Conservation (phyloP, 176 grass and related monocot genomes). For the Miscanthus lutarioriparius region DNA sequence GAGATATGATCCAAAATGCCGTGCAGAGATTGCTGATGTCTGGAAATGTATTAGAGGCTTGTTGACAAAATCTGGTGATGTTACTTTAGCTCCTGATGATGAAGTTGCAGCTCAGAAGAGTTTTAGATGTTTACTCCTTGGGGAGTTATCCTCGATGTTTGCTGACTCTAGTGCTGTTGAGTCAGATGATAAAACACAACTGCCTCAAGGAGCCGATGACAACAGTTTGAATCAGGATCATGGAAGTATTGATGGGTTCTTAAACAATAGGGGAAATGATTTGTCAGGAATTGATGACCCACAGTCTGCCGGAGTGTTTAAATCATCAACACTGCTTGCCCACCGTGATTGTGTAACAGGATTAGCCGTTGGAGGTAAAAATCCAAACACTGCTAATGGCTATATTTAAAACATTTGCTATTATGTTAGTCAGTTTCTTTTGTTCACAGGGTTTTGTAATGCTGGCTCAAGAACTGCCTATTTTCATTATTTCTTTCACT, state of each 20-base stretch:
- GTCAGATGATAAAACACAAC: conserved; percentile 25
- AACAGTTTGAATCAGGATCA: conserved; percentile 30
- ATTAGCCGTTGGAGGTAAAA: conserved; percentile 80
- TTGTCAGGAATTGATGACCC: conserved; percentile 14
- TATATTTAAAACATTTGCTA: conserved; percentile 6
- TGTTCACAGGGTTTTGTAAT: conserved; percentile 14
- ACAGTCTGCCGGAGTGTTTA: conserved; percentile 24
- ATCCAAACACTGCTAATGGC: not conserved
- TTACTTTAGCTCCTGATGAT: conserved; percentile 46
- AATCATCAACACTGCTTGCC: conserved; percentile 51
- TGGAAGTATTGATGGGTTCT: conserved; percentile 9
- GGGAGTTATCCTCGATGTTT: conserved; percentile 44
- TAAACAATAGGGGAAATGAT: conserved; percentile 25
- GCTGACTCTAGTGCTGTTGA: conserved; percentile 29
- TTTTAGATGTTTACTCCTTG: conserved; percentile 54
- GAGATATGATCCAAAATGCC: conserved; percentile 60
- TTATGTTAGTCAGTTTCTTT: conserved; percentile 2
- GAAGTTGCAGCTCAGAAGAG: conserved; percentile 37
- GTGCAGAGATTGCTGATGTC: conserved; percentile 57
- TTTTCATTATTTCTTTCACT: conserved; percentile 39
- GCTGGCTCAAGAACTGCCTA: not conserved
- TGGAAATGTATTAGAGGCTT: conserved; percentile 51
- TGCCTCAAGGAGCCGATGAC: conserved; percentile 21
- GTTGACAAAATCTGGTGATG: conserved; percentile 24
- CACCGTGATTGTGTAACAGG: conserved; percentile 88